A percentile compares a stretch with the other conserved stretches of the same genome.
Conservation (phyloP, 1,139 yeast species). For the Taphrina flavorubra region DNA sequence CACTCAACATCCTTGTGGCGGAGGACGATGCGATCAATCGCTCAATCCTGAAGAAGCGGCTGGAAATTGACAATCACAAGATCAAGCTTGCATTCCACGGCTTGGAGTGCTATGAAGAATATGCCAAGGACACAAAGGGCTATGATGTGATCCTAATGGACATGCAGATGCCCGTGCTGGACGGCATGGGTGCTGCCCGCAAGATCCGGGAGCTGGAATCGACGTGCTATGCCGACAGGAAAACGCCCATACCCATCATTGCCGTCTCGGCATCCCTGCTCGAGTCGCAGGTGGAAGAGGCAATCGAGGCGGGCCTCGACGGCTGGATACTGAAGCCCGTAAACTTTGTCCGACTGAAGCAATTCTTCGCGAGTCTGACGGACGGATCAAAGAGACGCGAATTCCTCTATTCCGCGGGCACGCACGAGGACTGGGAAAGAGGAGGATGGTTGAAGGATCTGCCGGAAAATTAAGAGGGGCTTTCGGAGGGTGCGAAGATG, state of each 20-base stretch:
- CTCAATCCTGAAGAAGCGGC: constrained; percentile 36
- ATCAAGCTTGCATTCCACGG: constrained; percentile 31
- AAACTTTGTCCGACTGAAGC: constrained; percentile 20
- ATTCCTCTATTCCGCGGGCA: constrained; percentile 22
- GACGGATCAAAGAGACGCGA: constrained; percentile 13
- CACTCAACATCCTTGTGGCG: constrained; percentile 31
- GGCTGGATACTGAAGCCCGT: constrained; percentile 42
- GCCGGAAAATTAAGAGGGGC: not conserved
- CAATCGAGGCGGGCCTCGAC: constrained; percentile 30
- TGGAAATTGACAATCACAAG: constrained; percentile 30
- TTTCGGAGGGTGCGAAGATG: not conserved
- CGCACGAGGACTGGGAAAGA: constrained; percentile 23
- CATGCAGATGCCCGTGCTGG: constrained; percentile 94
- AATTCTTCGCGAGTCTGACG: constrained; percentile 29
- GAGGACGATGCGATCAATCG: constrained; percentile 41
- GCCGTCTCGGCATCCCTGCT: constrained; percentile 40
- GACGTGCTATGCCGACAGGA: constrained; percentile 19
- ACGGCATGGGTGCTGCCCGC: constrained; percentile 58
- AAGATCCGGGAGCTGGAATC: constrained; percentile 34
- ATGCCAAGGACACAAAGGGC: constrained; percentile 11
- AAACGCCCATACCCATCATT: constrained; percentile 31
- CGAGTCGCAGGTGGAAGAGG: constrained; percentile 31
- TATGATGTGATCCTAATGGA: constrained; percentile 85
- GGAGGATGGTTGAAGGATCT: constrained; percentile 40
- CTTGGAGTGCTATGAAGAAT: constrained; percentile 31